These are phyloP conservation scores for Cytospora chrysosperma DNA, from an alignment of 2,329 filamentous ascomycete species.

Conservation along the genomic window DNA sequence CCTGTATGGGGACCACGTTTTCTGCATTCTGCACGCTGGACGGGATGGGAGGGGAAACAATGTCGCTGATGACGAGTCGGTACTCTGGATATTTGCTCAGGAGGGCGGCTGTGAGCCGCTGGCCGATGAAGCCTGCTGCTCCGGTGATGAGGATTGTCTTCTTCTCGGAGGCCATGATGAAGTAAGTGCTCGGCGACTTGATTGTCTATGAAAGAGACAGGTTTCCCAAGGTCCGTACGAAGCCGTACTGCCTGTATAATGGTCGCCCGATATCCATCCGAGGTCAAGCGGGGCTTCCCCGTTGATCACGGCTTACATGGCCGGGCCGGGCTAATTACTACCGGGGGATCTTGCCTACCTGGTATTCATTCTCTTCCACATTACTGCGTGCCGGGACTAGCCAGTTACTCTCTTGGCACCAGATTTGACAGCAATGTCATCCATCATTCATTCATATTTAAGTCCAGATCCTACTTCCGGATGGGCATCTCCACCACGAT, in stretches of 20 bases:
- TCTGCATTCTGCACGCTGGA: neutral
- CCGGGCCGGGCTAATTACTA: neutral
- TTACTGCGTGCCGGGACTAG: neutral
- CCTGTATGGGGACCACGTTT: slow-evolving; percentile 13
- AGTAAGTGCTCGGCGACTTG: neutral
- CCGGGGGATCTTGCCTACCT: neutral
- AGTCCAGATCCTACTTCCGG: too few species aligned
- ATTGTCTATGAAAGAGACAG: neutral
- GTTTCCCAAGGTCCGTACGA: neutral
- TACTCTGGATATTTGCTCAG: slow-evolving; percentile 40
- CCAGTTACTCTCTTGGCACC: neutral
- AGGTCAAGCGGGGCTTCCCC: neutral
- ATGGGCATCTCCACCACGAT: too few species aligned
- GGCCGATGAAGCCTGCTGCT: slow-evolving; percentile 63
- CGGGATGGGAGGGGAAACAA: slow-evolving; percentile 11
- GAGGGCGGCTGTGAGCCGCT: slow-evolving; percentile 56
- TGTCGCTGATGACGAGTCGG: slow-evolving; percentile 55
- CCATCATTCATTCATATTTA: too few species aligned
- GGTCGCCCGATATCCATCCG: neutral
- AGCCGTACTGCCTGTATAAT: neutral
- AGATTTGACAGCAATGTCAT: too few species aligned
- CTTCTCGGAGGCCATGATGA: slow-evolving; percentile 11
- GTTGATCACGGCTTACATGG: neutral
- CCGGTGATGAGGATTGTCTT: slow-evolving; percentile 59
- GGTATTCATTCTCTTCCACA: neutral